phyloP scores from a whole-genome alignment of 2,329 filamentous ascomycete genomes.

The Pseudogymnoascus sp. region DNA sequence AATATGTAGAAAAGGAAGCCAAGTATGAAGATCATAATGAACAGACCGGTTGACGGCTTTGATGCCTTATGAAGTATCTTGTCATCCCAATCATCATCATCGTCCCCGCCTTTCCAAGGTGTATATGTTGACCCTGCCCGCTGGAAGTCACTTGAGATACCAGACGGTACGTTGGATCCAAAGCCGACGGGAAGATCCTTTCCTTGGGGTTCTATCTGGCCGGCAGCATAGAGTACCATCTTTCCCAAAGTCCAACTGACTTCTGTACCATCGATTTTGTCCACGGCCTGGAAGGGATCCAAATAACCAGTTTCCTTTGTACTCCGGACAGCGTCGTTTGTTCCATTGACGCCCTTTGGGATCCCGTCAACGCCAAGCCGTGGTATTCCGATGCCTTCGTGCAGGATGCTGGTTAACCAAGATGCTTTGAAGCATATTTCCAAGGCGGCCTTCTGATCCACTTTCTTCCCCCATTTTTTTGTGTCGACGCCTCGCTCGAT shows the following conservation, averaged over 20 bases:
- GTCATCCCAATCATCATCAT: constrained; percentile 51
- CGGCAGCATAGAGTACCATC: constrained; percentile 89
- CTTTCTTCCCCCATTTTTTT: constrained; percentile 68
- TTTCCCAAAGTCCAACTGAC: constrained; percentile 97
- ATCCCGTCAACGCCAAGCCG: constrained; percentile 67
- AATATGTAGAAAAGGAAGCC: constrained; percentile 62
- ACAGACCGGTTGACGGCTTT: constrained; percentile 61
- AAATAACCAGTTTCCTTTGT: constrained; percentile 70
- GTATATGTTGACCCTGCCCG: constrained; percentile 55
- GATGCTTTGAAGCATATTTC: constrained; percentile 97
- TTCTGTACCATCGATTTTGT: constrained; percentile 85
- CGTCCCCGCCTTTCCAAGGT: constrained; percentile 28
- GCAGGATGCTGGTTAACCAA: constrained; percentile 93
- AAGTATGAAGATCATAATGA: constrained; percentile 70
- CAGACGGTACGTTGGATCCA: constrained; percentile 64
- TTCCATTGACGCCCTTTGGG: constrained; percentile 34
- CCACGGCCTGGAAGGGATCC: constrained; percentile 82
- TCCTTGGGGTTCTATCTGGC: constrained; percentile 63
- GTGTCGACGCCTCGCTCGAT: constrained; percentile 58
- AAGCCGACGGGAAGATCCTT: constrained; percentile 75
- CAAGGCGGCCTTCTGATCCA: constrained; percentile 63
- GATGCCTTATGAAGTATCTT: constrained; percentile 58
- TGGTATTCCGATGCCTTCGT: constrained; percentile 91
- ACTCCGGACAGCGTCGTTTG: constrained; percentile 46
- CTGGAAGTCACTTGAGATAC: constrained; percentile 69